Conservation (phyloP, 2,329 filamentous ascomycete species). For the Exophiala dermatitidis region DNA sequence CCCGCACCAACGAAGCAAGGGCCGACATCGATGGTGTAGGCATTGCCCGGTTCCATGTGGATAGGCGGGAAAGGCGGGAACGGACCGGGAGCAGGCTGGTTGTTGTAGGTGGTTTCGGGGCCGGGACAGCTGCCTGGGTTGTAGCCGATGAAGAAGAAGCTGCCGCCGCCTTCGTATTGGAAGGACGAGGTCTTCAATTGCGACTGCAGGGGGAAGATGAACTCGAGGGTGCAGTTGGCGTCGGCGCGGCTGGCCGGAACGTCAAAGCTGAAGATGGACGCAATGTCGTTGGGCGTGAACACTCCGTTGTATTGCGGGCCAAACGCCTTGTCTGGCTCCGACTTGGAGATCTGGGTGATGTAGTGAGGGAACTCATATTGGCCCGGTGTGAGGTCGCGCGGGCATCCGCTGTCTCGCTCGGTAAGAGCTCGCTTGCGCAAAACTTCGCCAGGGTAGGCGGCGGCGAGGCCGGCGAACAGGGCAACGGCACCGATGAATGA, state of each 20-base stretch:
- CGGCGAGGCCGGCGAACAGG: conserved; percentile 37
- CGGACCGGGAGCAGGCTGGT: conserved; percentile 41
- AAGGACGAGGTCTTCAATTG: conserved; percentile 55
- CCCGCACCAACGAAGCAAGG: conserved; percentile 28
- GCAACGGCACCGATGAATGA: conserved; percentile 32
- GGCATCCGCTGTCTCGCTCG: conserved; percentile 38
- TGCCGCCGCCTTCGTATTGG: conserved; percentile 49
- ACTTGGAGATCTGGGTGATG: conserved; percentile 54
- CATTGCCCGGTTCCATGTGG: conserved; percentile 48
- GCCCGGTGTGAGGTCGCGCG: conserved; percentile 38
- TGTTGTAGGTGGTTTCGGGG: conserved; percentile 48
- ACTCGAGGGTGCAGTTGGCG: conserved; percentile 57
- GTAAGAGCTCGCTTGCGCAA: conserved; percentile 36
- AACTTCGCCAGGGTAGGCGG: conserved; percentile 38
- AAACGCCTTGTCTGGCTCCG: conserved; percentile 44
- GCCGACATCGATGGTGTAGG: conserved; percentile 41
- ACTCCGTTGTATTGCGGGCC: conserved; percentile 53
- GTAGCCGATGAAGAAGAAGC: conserved; percentile 45
- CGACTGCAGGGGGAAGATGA: conserved; percentile 54
- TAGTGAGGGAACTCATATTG: conserved; percentile 54
- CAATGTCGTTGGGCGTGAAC: conserved; percentile 45
- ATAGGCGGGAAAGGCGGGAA: conserved; percentile 37
- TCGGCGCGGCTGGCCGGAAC: conserved; percentile 49
- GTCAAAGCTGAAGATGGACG: conserved; percentile 63
- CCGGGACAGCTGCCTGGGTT: conserved; percentile 42